A percentile compares a stretch with the other conserved stretches of the same genome.
These are phyloP conservation scores for Erodium chrysanthum DNA, from an alignment of 441 rosid species.

Conservation along the genomic window DNA sequence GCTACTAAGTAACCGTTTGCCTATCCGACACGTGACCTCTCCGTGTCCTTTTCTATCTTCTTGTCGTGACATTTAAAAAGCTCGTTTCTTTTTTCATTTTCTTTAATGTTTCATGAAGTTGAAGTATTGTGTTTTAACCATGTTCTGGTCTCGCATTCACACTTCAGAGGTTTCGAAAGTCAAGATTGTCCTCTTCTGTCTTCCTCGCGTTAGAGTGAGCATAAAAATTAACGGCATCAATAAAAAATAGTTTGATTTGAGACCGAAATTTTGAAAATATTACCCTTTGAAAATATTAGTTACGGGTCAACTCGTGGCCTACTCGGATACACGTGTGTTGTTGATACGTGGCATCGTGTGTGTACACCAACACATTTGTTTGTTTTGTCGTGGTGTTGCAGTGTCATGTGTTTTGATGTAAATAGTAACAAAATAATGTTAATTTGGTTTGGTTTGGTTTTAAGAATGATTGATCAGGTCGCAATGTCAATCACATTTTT, in stretches of 20 bases:
- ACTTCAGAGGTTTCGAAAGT: conserved; percentile 18
- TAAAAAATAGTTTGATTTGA: no score
- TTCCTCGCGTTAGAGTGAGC: no score
- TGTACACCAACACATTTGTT: background rate
- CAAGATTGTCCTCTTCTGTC: background rate
- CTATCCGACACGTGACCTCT: conserved; percentile 14
- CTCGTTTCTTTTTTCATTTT: background rate
- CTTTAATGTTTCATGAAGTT: background rate
- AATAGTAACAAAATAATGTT: no score
- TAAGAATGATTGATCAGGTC: no score
- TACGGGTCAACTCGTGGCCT: conserved; percentile 19
- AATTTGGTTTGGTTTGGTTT: no score
- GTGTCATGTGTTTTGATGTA: no score
- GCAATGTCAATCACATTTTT: no score
- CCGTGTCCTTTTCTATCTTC: background rate
- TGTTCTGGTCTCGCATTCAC: background rate
- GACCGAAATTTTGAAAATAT: background rate
- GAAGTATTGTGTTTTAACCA: background rate
- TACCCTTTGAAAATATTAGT: background rate
- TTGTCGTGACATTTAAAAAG: conserved; percentile 3
- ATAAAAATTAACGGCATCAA: no score
- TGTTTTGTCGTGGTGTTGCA: background rate
- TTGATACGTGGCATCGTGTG: conserved; percentile 14
- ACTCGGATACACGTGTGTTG: conserved; percentile 23
- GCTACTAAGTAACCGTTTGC: background rate